Evolutionary conservation across 257 asterid species (phyloP), one percentile per base, ranked within the genome.

Genomic region (Leptodermis oblonga): DNA sequence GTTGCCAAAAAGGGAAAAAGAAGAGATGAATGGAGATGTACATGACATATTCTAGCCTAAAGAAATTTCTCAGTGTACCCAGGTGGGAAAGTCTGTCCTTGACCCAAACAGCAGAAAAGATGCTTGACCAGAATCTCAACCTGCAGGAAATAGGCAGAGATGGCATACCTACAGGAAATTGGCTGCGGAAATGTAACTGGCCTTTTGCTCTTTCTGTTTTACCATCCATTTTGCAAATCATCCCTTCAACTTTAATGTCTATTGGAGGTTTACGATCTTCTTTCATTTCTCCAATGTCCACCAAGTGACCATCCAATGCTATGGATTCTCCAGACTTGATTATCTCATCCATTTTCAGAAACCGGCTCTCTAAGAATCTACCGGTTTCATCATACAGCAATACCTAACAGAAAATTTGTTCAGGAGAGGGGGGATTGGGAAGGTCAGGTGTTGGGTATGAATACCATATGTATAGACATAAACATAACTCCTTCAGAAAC

Each of bases 261-360:
- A 68, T 68, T 72, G 36, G 80, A 65, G 82, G 80, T 67, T 81
- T 83, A 45, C 72, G 73, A 65, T 73, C 85, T 67, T 60, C 82
- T 81, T 82, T 85, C 55, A 67, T 64, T 75, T 83, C 90, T 74
- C 87, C 97, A 70, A 92, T 77, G 60, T 92, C 95, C 34, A 87
- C 95, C 71, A 85, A 73, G 81, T 87, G 81, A 60, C 94, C 89
- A 31, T 83, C 94, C 74, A 89, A 73, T 49, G 74, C 45, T 31
- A 92, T 74, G 13, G 89, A 82, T 82, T 79, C 82, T 55, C 97
- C 97, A 76, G 87, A 78, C 68, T 69, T 59, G 71, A 92, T 80
- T 22, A 51, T 42, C 78, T 87, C 97, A 77, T 85, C 83, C 73
- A 76, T 83, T 74, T 80, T 89, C 77, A 89, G 81, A 81, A 89